A percentile compares a stretch with the other conserved stretches of the same genome.
Evolutionary conservation across 805 yeast genomes (phyloP).

Genomic region (Ogataea nonfermentans): DNA sequence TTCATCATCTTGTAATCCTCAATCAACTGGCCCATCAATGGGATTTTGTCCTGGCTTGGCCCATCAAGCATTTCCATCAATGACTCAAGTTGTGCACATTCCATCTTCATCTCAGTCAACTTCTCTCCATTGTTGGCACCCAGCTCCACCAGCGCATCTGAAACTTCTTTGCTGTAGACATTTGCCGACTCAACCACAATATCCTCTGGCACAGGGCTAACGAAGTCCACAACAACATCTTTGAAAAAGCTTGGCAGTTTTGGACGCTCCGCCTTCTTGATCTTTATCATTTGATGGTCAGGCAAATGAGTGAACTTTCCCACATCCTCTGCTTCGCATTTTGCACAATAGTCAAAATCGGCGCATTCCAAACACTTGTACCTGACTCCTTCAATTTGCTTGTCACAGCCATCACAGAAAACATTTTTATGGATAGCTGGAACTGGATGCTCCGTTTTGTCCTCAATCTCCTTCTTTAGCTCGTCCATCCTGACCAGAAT

Average conservation of each 20-base stretch:
- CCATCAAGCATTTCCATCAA: constrained; percentile 12
- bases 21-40: constrained; percentile 12
- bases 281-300: constrained; percentile 30
- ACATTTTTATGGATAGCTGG: constrained; percentile 20
- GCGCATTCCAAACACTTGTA: constrained; percentile 51
- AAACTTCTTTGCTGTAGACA: constrained; percentile 1
- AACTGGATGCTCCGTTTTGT: constrained; percentile 1
- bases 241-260: constrained; percentile 1
- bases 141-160: constrained; percentile 7
- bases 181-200: constrained; percentile 1
- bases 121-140: constrained; percentile 10
- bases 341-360: constrained; percentile 52
- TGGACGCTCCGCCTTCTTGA: constrained; percentile 21
- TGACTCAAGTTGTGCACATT: constrained; percentile 15
- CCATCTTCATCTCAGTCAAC: constrained; percentile 10
- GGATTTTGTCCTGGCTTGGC: constrained; percentile 13
- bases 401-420: constrained; percentile 35
- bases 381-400: constrained; percentile 39
- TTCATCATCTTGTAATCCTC: constrained; percentile 15
- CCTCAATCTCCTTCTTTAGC: constrained; percentile 10
- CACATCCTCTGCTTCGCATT: constrained; percentile 34
- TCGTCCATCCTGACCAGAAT: constrained; percentile 21
- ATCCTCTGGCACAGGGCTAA: neutral
- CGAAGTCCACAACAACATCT: neutral
- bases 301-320: constrained; percentile 19